Base-by-base conservation (phyloP, 2,329 filamentous ascomycete species). In the Nemania diffusa region DNA sequence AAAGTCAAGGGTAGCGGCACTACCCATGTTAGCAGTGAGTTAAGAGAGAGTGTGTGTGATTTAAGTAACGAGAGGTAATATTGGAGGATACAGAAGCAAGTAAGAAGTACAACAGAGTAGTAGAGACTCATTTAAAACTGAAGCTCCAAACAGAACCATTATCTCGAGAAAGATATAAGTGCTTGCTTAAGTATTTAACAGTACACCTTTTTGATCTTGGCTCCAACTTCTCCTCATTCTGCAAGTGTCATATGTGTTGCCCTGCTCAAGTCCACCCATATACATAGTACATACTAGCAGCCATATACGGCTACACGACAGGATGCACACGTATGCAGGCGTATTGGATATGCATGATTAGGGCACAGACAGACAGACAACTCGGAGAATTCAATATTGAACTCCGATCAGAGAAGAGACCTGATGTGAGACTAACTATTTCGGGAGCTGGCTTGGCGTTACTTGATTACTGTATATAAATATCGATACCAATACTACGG, bases 1-100 rank as follows among this genome's bases (percentile, higher is more conserved):
- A n/a, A 70, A 66, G 27, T 70, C 65, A 20, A 68, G 68, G 44
- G 65, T 37, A 52, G 65, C 26, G 17, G 27, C 22, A 34, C 66
- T 34, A 26, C 42, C 56, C 66, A 68, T 68, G 1, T 56, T 66
- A 32, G 5, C 24, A 46, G 34, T n/a, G 1, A n/a, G 22, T 4
- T 29, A 32, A 27, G 27, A 44, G 15, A 6, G 46, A 40, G n/a
- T n/a, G n/a, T n/a, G n/a, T n/a, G 55, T 46, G 32, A 17, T n/a
- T 9, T 17, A 13, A 22, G 32, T 40, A 53, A 52, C 29, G 26
- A 63, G 53, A n/a, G 53, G 44, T 51, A 52, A 40, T 46, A 57
- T 26, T 20, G 24, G 17, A 22, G 5, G 15, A 55, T 26, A 40
- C 9, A 32, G 7, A 40, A 59, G 37, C 15, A 26, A 52, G 26